Conservation (phyloP, 2,329 filamentous ascomycete species). For the Colletotrichum cereale region DNA sequence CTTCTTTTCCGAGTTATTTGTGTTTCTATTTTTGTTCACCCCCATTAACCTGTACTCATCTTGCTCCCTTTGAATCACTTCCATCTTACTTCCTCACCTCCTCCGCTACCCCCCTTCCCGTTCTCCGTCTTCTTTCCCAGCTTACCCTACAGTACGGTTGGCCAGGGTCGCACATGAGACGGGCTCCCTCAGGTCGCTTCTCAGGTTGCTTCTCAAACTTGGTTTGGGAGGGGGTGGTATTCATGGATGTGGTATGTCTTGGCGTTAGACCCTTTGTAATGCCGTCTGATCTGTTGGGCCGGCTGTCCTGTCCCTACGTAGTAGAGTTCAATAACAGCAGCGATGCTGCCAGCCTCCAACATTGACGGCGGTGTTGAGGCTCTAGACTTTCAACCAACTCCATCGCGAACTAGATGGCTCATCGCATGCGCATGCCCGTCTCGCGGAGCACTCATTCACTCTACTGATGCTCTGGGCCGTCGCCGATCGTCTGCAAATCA, state of each 20-base stretch:
- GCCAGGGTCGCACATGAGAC: neutral
- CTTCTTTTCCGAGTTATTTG: neutral
- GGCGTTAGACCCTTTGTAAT: neutral
- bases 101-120: too few relatives aligned
- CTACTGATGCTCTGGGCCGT: constrained; percentile 1
- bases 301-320: neutral
- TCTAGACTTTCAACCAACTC: neutral
- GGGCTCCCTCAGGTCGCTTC: constrained; percentile 3
- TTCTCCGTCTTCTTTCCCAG: neutral
- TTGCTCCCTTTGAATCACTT: neutral
- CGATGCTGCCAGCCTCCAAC: neutral
- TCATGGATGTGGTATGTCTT: neutral
- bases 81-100: too few relatives aligned
- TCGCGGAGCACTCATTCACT: neutral
- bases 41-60: neutral
- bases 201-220: constrained; percentile 8
- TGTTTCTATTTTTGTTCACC: neutral
- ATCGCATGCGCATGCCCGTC: neutral
- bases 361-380: neutral
- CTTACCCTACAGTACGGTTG: neutral
- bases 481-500: neutral
- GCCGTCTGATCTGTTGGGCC: neutral
- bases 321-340: neutral
- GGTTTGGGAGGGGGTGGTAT: neutral
- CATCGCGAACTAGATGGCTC: neutral